Evolutionary conservation across 805 yeast genomes (phyloP).

Genomic region (Yarrowia osloensis): DNA sequence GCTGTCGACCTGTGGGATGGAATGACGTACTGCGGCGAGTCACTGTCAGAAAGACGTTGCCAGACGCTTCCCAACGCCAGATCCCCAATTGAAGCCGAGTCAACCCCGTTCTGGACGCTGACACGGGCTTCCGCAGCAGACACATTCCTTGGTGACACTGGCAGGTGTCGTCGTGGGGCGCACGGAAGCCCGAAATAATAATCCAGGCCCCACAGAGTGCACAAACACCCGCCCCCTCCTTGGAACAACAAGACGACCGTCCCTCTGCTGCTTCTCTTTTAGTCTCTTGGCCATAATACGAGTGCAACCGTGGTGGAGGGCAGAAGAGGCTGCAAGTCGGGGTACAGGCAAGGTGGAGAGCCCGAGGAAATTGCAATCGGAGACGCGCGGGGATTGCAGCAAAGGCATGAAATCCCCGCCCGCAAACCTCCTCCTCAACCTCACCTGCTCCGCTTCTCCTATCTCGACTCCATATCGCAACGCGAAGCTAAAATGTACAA

Average conservation of each 20-base stretch:
- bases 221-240: neutral
- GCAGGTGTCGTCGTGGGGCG: neutral
- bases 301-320: neutral
- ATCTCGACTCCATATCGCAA: neutral
- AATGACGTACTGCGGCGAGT: neutral
- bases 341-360: neutral
- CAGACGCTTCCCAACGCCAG: neutral
- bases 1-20: neutral
- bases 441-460: neutral
- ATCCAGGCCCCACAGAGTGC: neutral
- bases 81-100: neutral
- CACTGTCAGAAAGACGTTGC: too few relatives aligned
- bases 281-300: constrained; percentile 23
- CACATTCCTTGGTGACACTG: neutral
- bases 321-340: neutral
- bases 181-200: neutral
- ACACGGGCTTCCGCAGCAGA: neutral
- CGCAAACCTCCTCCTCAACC: neutral
- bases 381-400: neutral
- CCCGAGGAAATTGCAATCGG: neutral
- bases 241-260: neutral
- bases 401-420: neutral
- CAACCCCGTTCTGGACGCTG: neutral
- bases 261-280: neutral
- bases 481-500: neutral